phyloP scores from a whole-genome alignment of 179 eudicot species.

The Spinacia oleracea region DNA sequence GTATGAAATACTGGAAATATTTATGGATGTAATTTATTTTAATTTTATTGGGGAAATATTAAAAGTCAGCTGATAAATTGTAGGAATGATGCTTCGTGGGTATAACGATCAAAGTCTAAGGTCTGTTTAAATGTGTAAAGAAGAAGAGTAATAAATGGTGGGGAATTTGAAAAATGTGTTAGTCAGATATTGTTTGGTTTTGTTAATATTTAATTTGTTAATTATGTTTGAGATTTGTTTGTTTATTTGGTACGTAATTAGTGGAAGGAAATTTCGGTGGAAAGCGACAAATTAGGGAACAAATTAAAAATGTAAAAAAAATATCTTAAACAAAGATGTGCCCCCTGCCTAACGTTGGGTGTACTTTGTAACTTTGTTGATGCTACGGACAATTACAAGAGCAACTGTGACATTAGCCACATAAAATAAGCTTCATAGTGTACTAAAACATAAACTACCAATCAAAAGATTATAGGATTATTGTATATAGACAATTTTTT shows the following conservation, averaged over 20 bases:
- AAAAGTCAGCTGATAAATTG: constrained; percentile 24
- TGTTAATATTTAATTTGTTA: not conserved
- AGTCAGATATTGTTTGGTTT: constrained; percentile 9
- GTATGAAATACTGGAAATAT: not conserved
- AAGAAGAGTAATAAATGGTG: constrained; percentile 16
- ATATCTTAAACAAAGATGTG: not conserved
- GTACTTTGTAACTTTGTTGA: not conserved
- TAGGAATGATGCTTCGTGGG: constrained; percentile 25
- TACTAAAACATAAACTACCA: not conserved
- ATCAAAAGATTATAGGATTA: not conserved
- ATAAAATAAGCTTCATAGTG: not conserved
- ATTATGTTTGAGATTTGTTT: not conserved
- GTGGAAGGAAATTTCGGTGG: constrained; percentile 21
- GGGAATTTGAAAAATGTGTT: constrained; percentile 18
- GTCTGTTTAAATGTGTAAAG: not conserved
- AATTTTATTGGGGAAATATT: constrained; percentile 2
- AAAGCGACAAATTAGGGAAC: constrained; percentile 2
- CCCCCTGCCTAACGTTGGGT: not conserved
- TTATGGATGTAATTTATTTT: not conserved
- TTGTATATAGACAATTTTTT: not conserved
- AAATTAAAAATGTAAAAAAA: not conserved
- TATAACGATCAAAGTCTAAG: constrained; percentile 13
- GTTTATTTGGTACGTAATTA: constrained; percentile 1
- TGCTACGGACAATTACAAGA: not conserved
- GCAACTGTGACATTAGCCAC: not conserved